Conservation (phyloP, 345 rosid genomes). For the Brassica cretica region DNA sequence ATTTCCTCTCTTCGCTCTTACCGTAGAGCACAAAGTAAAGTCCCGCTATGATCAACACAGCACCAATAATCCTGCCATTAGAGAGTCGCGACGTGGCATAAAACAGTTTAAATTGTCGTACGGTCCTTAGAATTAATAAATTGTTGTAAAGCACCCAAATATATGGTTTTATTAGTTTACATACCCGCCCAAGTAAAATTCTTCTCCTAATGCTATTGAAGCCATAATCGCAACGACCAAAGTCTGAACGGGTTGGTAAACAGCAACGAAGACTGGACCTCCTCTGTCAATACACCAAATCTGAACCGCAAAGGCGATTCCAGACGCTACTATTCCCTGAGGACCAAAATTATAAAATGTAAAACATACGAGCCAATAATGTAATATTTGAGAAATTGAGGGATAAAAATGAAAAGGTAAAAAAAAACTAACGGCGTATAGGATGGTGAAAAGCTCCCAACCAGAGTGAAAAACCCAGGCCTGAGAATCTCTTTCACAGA, state of each 20-base stretch:
- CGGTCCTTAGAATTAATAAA: not conserved
- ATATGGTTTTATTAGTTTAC: conserved; percentile 12
- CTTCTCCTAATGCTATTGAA: conserved; percentile 80
- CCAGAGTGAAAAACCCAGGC: conserved; percentile 86
- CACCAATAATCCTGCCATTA: conserved; percentile 78
- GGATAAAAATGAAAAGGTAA: not conserved
- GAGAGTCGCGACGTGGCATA: not conserved
- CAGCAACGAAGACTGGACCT: conserved; percentile 99
- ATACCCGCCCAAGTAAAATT: conserved; percentile 96
- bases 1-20: conserved; percentile 77
- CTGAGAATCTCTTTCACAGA: conserved; percentile 61
- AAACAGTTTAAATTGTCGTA: not conserved
- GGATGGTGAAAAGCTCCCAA: conserved; percentile 81
- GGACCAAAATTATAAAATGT: not conserved
- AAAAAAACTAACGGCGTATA: conserved; percentile 74
- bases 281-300: conserved; percentile 99
- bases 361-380: not conserved
- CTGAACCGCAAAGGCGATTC: conserved; percentile 97
- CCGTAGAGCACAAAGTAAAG: conserved; percentile 92
- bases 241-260: conserved; percentile 97
- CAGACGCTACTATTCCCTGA: conserved; percentile 98
- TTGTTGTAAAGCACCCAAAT: not conserved
- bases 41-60: conserved; percentile 74
- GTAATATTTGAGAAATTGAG: not conserved
- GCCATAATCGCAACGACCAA: conserved; percentile 97